phyloP scores from a whole-genome alignment of 2,329 filamentous ascomycete genomes.

The Lasiodiplodia theobromae region DNA sequence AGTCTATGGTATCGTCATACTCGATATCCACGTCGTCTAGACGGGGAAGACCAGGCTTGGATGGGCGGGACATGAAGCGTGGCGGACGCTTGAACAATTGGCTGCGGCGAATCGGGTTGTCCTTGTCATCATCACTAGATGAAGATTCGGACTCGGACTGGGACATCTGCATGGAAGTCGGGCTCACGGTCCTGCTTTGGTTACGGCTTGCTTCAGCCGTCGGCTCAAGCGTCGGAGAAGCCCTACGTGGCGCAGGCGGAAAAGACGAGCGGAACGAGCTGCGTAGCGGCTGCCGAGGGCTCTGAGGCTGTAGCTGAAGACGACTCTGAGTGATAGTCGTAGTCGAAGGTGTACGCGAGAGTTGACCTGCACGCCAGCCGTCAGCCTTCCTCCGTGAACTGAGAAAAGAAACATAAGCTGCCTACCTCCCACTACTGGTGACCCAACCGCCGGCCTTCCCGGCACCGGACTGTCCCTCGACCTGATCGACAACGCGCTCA shows the following conservation, averaged over 20 bases:
- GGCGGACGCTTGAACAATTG: slow-evolving; percentile 54
- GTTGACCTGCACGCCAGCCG: slow-evolving; percentile 23
- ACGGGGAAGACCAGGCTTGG: slow-evolving; percentile 38
- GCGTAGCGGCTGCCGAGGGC: slow-evolving; percentile 37
- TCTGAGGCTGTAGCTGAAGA: slow-evolving; percentile 32
- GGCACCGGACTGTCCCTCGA: slow-evolving; percentile 62
- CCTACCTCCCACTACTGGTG: slow-evolving; percentile 39
- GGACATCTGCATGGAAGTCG: slow-evolving; percentile 36
- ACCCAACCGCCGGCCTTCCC: slow-evolving; percentile 47
- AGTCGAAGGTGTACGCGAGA: slow-evolving; percentile 58
- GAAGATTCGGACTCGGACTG: slow-evolving; percentile 37
- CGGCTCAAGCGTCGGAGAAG: slow-evolving; percentile 32
- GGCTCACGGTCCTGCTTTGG: slow-evolving; percentile 40
- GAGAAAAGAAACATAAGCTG: not conserved
- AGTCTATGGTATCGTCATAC: slow-evolving; percentile 41
- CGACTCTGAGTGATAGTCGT: slow-evolving; percentile 52
- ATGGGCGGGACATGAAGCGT: slow-evolving; percentile 42
- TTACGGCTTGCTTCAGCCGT: slow-evolving; percentile 33
- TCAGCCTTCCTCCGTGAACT: not conserved
- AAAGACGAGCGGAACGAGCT: slow-evolving; percentile 39
- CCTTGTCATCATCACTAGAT: slow-evolving; percentile 43
- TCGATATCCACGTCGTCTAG: slow-evolving; percentile 27
- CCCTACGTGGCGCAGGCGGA: slow-evolving; percentile 27
- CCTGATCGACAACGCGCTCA: slow-evolving; percentile 66
- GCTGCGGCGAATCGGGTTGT: slow-evolving; percentile 50